Conservation (phyloP, 202 grass and related monocot genomes). For the Panicum virgatum region DNA sequence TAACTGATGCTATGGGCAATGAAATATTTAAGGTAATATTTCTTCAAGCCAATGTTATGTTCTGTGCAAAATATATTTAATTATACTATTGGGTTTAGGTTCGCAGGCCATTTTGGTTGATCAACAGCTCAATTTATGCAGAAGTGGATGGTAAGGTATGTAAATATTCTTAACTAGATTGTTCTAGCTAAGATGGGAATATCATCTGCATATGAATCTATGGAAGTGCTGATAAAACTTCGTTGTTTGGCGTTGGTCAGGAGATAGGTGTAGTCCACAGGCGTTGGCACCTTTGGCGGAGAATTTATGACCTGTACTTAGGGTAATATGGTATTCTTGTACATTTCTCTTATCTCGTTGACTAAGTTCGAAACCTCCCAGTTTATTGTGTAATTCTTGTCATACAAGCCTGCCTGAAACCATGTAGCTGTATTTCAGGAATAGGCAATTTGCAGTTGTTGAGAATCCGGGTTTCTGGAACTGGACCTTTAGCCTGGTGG, state of each 20-base stretch:
- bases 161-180: slow-evolving; percentile 23
- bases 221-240: slow-evolving; percentile 30
- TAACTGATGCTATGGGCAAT: slow-evolving; percentile 76
- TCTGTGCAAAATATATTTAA: slow-evolving; percentile 30
- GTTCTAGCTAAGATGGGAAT: background rate
- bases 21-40: slow-evolving; percentile 87
- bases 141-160: slow-evolving; percentile 92
- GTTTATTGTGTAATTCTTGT: slow-evolving; percentile 4
- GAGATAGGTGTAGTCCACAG: slow-evolving; percentile 94
- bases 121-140: slow-evolving; percentile 96
- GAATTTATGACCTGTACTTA: slow-evolving; percentile 99
- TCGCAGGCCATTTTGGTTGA: slow-evolving; percentile 92
- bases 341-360: slow-evolving; percentile 23
- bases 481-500: slow-evolving; percentile 87
- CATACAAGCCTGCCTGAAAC: slow-evolving; percentile 20
- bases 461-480: slow-evolving; percentile 98
- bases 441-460: slow-evolving; percentile 95
- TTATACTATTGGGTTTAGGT: slow-evolving; percentile 60
- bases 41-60: background rate
- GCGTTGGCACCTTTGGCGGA: slow-evolving; percentile 97
- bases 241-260: slow-evolving; percentile 45
- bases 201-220: slow-evolving; percentile 8
- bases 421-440: slow-evolving; percentile 51
- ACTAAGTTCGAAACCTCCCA: slow-evolving; percentile 3
- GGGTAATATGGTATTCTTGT: slow-evolving; percentile 58